Evolutionary conservation across 176 grass and related monocot species (phyloP), one percentile per base, ranked within the genome.

Genomic region (Alopecurus myosuroides): DNA sequence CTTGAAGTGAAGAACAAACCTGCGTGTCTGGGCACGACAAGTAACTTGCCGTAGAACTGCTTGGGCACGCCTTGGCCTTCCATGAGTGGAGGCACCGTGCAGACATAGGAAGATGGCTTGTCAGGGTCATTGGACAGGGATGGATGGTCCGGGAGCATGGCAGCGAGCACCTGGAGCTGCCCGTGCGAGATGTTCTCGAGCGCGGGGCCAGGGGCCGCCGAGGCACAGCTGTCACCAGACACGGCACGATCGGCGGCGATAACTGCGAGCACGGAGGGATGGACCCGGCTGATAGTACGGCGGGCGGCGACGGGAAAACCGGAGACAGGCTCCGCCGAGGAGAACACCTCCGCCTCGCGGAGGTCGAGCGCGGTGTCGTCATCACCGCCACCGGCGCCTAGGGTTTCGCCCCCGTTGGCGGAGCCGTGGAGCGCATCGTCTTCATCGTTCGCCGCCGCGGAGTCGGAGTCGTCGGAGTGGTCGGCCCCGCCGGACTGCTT

Each of bases 101-200:
- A 99, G 20, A 99, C 94, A 66, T 92, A 99, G 12, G 90, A 76
- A 9, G 90, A 90, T 4, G 93, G 91, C 84, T 83, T 99, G 77
- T 97, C 94, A 29, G 73, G 78, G 66, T 99, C 94, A 26, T 86
- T 34, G 29, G 85, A 87, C 39, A 95, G 77, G 58, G 88, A 95
- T 17, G 88, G 88, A 56, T 94, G 90, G 82, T 99, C 97, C 11
- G 94, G 77, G 45, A 92, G 91, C 87, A 94, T 78, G 30, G 82
- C 85, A 9, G 97, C 94, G 13, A 90, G 25, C 20, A 92, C 88
- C 87, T 99, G 97, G 37, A 94, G 86, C 72, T 99, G 97, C 25
- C 97, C 97, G 28, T 99, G 84, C 15, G 97, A 97, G 58, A 99
- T 92, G 89, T 97, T 99, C 88, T 99, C 97, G 18, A 99, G 74